Base-by-base conservation (phyloP, 2,329 filamentous ascomycete genomes). In the Didymella pomorum region DNA sequence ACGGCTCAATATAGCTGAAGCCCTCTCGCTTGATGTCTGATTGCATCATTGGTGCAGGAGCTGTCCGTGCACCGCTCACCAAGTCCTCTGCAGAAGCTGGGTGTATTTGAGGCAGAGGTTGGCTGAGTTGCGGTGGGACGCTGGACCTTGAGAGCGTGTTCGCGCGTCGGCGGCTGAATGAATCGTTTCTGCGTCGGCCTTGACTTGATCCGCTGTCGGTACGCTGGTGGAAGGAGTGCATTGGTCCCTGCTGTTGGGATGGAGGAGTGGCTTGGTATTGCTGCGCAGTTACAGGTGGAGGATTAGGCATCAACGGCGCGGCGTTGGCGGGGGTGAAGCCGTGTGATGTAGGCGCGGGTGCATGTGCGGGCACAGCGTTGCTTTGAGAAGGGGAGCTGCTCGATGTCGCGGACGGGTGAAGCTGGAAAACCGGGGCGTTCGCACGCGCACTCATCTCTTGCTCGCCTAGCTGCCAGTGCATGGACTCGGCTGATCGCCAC, bases 401-500 rank as follows among this genome's bases (percentile, higher is more conserved):
- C 39, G 70, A 70, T 50, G 68, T 76, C 50, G 74, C 74, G 50
- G 74, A 76, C 29, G 72, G 71, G 56, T 76, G 71, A 31, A 81
- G 81, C 70, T 88, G 83, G 78, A 97, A 97, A 1, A 94, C 92
- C 8, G 91, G 89, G 35, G 95, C 92, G 43, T 95, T 95, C 41
- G 94, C 94, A 58, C 94, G 89, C 61, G 90, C 87, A 46, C 93
- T 93, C 92, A 99, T 98, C 70, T 98, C 95, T 68, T 88, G 83
- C 76, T 97, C 92, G 62, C 94, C 94, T 54, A 99, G 83, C 72
- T 96, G 91, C 94, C 95, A 99, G 79, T 98, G 95, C 93, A 97
- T 97, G 4, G 92, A 93, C 79, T 99, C 94, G 46, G 92, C 94
- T 18, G 95, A 93, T 71, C 95, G 86, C 94, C 94, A 98, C 33